Evolutionary conservation across 2,329 filamentous ascomycete species (phyloP).

Genomic region (Davidsoniella eucalypti): DNA sequence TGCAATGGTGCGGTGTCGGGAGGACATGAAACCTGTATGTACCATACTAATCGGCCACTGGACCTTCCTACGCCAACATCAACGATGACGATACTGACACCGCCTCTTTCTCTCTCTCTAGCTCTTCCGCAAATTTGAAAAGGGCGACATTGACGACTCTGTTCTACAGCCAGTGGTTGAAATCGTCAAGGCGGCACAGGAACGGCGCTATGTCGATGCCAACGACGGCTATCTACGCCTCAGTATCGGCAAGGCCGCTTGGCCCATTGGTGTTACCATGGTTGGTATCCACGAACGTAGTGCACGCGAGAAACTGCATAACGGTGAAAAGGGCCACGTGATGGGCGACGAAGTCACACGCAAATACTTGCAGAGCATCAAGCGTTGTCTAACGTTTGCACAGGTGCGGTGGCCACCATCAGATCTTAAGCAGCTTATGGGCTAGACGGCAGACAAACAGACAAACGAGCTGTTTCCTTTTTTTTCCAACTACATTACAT

Average conservation of each 20-base stretch:
- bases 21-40: constrained; percentile 64
- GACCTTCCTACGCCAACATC: not conserved
- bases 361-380: constrained; percentile 95
- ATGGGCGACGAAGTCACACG: constrained; percentile 92
- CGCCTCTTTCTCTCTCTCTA: constrained; percentile 15
- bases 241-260: constrained; percentile 91
- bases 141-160: constrained; percentile 58
- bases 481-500: too few relatives aligned
- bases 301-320: constrained; percentile 85
- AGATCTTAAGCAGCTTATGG: constrained; percentile 89
- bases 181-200: constrained; percentile 81
- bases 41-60: not conserved
- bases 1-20: constrained; percentile 72
- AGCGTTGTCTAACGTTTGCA: constrained; percentile 87
- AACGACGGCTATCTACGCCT: constrained; percentile 88
- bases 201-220: constrained; percentile 83
- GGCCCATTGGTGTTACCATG: constrained; percentile 99
- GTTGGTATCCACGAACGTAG: constrained; percentile 97
- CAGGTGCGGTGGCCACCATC: constrained; percentile 93
- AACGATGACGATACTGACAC: constrained; percentile 6
- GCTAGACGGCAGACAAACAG: constrained; percentile 27
- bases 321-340: constrained; percentile 78
- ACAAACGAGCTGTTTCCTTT: too few relatives aligned
- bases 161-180: constrained; percentile 73
- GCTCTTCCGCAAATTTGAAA: constrained; percentile 81